Percentiles rank a stretch among this genome's conserved stretches.
phyloP scores from a whole-genome alignment of 2,329 filamentous ascomycete genomes.

The Colletotrichum salicis region DNA sequence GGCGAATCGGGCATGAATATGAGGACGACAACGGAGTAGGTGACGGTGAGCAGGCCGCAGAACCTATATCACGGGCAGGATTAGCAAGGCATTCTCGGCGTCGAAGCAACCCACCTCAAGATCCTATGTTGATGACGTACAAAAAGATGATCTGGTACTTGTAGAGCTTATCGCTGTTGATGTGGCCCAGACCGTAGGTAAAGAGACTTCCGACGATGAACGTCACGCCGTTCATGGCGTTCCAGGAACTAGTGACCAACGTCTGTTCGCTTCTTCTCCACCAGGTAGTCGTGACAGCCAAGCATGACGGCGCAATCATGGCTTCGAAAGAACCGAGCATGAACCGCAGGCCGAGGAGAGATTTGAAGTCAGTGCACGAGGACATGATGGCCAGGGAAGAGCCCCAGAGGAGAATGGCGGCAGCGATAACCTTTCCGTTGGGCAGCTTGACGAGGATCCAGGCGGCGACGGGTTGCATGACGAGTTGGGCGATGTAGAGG shows the following conservation, averaged over 20 bases:
- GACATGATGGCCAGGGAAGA: constrained; percentile 54
- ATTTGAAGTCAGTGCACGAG: constrained; percentile 57
- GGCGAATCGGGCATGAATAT: constrained; percentile 71
- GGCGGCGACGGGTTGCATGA: constrained; percentile 39
- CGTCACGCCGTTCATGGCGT: constrained; percentile 65
- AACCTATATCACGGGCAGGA: constrained; percentile 37
- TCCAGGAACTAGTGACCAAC: constrained; percentile 59
- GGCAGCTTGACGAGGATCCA: constrained; percentile 41
- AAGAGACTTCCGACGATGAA: constrained; percentile 53
- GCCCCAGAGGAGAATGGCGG: constrained; percentile 41
- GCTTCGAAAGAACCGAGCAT: constrained; percentile 59
- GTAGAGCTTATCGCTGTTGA: constrained; percentile 36
- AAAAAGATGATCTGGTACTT: constrained; percentile 42
- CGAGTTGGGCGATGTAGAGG: constrained; percentile 49
- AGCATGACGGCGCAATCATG: constrained; percentile 61
- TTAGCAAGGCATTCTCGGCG: not conserved
- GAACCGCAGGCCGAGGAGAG: constrained; percentile 57
- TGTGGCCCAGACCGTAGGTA: constrained; percentile 46
- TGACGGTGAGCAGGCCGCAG: constrained; percentile 54
- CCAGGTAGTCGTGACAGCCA: constrained; percentile 67
- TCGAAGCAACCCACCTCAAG: not conserved
- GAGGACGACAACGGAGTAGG: constrained; percentile 59
- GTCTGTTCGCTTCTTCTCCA: constrained; percentile 64
- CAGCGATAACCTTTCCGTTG: constrained; percentile 40
- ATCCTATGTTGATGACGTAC: not conserved